Conservation (phyloP, 768 basidiomycete genomes). For the Naganishia randhawae region DNA sequence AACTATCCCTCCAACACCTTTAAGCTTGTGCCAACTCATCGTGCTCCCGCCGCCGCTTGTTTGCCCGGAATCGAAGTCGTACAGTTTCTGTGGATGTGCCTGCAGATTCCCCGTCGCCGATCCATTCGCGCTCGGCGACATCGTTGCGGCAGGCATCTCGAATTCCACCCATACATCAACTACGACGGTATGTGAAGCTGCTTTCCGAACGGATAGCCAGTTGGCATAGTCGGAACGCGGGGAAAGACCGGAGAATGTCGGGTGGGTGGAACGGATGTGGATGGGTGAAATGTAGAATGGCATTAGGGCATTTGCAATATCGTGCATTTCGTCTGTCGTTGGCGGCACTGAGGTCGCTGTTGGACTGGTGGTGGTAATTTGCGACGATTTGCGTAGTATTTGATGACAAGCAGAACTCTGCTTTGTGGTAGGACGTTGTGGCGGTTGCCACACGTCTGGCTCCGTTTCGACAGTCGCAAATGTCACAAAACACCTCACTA, state of each 20-base stretch:
- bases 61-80: background rate
- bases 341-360: background rate
- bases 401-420: too few relatives aligned
- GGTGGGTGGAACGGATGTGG: slow-evolving; percentile 80
- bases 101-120: background rate
- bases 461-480: slow-evolving; percentile 10
- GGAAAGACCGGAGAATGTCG: slow-evolving; percentile 64
- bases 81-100: background rate
- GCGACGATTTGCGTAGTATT: too few relatives aligned
- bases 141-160: slow-evolving; percentile 4
- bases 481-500: slow-evolving; percentile 18
- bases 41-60: background rate
- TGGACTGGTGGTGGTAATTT: too few relatives aligned
- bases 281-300: slow-evolving; percentile 75
- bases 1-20: slow-evolving; percentile 30
- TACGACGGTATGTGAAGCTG: slow-evolving; percentile 59
- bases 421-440: too few relatives aligned
- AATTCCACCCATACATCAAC: slow-evolving; percentile 49
- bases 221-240: slow-evolving; percentile 58
- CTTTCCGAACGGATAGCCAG: slow-evolving; percentile 56
- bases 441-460: too few relatives aligned
- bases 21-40: slow-evolving; percentile 33
- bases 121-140: background rate
- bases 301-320: slow-evolving; percentile 28
- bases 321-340: background rate